Percentiles rank a stretch among this genome's conserved stretches.
Evolutionary conservation across 352 stramenopile species (phyloP).

Genomic region (Blastocystis sp.): DNA sequence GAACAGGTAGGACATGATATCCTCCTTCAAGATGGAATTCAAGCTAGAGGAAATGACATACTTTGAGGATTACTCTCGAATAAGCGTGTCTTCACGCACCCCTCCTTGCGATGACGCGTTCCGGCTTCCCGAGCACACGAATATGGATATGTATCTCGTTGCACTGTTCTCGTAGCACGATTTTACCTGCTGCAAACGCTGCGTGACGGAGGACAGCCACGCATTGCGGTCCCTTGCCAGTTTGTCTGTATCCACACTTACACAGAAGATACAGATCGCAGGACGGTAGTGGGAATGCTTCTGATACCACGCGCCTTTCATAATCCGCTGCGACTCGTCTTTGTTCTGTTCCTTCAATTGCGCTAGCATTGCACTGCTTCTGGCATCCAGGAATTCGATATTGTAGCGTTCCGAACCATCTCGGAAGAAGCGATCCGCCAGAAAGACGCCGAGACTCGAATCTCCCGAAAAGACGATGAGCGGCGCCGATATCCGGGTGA

Average conservation of each 20-base stretch:
- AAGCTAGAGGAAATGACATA: slow-evolving; percentile 5
- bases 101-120: neutral
- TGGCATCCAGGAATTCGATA: slow-evolving; percentile 62
- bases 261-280: slow-evolving; percentile 60
- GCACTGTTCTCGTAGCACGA: neutral
- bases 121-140: slow-evolving; percentile 44
- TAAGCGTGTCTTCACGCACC: slow-evolving; percentile 30
- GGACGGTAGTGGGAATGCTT: slow-evolving; percentile 55
- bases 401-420: slow-evolving; percentile 22
- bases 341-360: neutral
- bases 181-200: neutral
- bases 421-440: slow-evolving; percentile 72
- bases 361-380: neutral
- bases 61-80: slow-evolving; percentile 9
- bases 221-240: slow-evolving; percentile 15
- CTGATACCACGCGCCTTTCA: slow-evolving; percentile 68
- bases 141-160: slow-evolving; percentile 26
- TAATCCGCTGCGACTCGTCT: slow-evolving; percentile 37
- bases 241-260: slow-evolving; percentile 16
- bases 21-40: slow-evolving; percentile 5
- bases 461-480: slow-evolving; percentile 63
- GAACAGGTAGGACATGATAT: slow-evolving; percentile 53
- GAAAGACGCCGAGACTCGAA: slow-evolving; percentile 55
- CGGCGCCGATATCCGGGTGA: slow-evolving; percentile 45
- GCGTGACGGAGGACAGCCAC: slow-evolving; percentile 9